Evolutionary conservation across 106 monocot genomes (phyloP), one percentile per base, ranked within the genome.

Genomic region (Apostasia shenzhenica): DNA sequence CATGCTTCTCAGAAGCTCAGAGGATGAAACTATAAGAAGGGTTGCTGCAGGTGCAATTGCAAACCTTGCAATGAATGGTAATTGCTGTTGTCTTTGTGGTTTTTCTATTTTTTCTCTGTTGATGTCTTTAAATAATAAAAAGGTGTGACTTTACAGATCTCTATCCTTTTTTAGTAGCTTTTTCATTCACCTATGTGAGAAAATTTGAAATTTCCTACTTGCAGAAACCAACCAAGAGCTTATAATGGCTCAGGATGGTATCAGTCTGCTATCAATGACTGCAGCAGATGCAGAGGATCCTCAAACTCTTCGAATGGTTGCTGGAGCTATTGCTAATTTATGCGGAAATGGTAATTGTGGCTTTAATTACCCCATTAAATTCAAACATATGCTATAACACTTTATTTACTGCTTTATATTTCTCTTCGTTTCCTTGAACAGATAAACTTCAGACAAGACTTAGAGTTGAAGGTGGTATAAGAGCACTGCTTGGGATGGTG

Each of bases 41-140:
- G 97, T 99, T 57, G 89, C 97, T 45, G 97, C 97, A 52, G 97
- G 97, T 68, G 97, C 97, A 72, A 87, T 99, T 73, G 97, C 97
- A 52, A 99, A 99, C 57, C 92, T 99, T 82, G 97, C 97, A 75
- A 92, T 92, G 97, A 92, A 92, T 74, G 92, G 97, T 99, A 90
- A 45, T 51, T 47, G 14, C 63, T 58, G 54, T 41, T 5, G 48
- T 2, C 67, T 4, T 10, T 38, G 41, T 48, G 51, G 8, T 38
- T 50, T 61, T 68, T 41, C 8, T 68, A 4, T n/a, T 65, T 3
- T 43, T 40, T 44, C 6, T 14, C 1, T 73, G 14, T 46, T 49
- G 11, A 5, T 54, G 12, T 39, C 57, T 9, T 54, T 61, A 58
- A 3, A 65, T 65, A 40, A 59, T 55, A 45, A 3, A 8, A 45